Evolutionary conservation across 495 filamentous ascomycete species (phyloP).

Genomic region (Aspergillus hancockii): DNA sequence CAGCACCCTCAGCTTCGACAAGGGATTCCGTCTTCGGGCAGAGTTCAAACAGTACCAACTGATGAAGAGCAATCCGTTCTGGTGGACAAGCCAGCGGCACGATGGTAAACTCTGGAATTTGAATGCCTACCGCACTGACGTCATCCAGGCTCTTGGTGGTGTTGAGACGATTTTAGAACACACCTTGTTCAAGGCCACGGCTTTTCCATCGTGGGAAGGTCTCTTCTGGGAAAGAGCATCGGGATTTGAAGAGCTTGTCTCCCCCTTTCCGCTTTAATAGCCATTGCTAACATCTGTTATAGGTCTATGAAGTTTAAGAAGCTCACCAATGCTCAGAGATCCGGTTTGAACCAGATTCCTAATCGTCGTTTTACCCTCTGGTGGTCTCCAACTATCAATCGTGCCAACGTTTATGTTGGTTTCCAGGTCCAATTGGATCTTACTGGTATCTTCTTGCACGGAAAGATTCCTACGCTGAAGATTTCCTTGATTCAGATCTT

Average conservation of each 20-base stretch:
- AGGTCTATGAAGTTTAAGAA: conserved; percentile 96
- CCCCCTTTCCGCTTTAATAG: too few relatives aligned
- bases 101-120: conserved; percentile 99
- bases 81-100: conserved; percentile 98
- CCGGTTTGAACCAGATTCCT: conserved; percentile 98
- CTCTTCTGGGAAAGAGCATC: conserved; percentile 98
- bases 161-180: conserved; percentile 99
- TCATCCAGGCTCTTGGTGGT: conserved; percentile 97
- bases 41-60: conserved; percentile 99
- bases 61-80: conserved; percentile 99
- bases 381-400: conserved; percentile 85
- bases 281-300: conserved; percentile 3
- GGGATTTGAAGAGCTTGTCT: conserved; percentile 64
- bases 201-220: conserved; percentile 98
- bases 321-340: conserved; percentile 96
- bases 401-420: conserved; percentile 69
- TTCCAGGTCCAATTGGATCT: conserved; percentile 99
- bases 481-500: conserved; percentile 99
- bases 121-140: conserved; percentile 97
- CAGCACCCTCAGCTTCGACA: conserved; percentile 97
- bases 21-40: conserved; percentile 92
- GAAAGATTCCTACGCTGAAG: conserved; percentile 98
- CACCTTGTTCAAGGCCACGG: conserved; percentile 97
- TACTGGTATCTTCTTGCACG: conserved; percentile 99
- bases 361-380: conserved; percentile 99